Percentiles rank a stretch among this genome's conserved stretches.
Evolutionary conservation across 495 filamentous ascomycete genomes (phyloP).

Genomic region (Podospora pseudopauciseta): DNA sequence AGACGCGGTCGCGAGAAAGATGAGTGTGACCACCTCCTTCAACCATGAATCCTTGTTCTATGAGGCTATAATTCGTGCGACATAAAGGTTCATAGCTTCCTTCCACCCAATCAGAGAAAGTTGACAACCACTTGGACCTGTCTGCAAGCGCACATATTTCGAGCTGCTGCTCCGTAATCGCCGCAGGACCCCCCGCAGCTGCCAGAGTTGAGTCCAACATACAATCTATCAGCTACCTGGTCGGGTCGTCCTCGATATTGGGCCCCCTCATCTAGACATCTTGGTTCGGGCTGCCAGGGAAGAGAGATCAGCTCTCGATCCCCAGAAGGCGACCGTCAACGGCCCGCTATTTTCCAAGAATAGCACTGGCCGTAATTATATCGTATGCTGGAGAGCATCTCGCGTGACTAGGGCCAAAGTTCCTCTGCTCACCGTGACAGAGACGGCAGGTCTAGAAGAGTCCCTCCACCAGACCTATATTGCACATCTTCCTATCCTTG

Average conservation of each 20-base stretch:
- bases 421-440: slow-evolving; percentile 3
- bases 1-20: neutral
- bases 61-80: slow-evolving; percentile 26
- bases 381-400: neutral
- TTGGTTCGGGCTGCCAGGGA: slow-evolving; percentile 1
- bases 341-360: slow-evolving; percentile 16
- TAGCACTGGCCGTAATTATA: slow-evolving; percentile 11
- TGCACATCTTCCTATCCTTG: neutral
- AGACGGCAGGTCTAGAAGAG: slow-evolving; percentile 9
- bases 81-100: slow-evolving; percentile 16
- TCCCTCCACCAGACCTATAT: slow-evolving; percentile 8
- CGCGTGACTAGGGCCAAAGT: slow-evolving; percentile 7
- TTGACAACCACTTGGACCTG: neutral
- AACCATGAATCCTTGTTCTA: slow-evolving; percentile 21
- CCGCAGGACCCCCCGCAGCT: slow-evolving; percentile 9
- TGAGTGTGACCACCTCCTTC: slow-evolving; percentile 20
- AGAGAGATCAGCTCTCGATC: slow-evolving; percentile 4
- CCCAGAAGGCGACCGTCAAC: neutral
- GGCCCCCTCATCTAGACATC: slow-evolving; percentile 8
- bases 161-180: slow-evolving; percentile 6
- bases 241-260: neutral
- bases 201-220: neutral
- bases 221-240: neutral
- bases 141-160: slow-evolving; percentile 11
- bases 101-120: slow-evolving; percentile 13